Base-by-base conservation (phyloP, 2,329 filamentous ascomycete genomes). In the Pseudovirgaria hyperparasitica region DNA sequence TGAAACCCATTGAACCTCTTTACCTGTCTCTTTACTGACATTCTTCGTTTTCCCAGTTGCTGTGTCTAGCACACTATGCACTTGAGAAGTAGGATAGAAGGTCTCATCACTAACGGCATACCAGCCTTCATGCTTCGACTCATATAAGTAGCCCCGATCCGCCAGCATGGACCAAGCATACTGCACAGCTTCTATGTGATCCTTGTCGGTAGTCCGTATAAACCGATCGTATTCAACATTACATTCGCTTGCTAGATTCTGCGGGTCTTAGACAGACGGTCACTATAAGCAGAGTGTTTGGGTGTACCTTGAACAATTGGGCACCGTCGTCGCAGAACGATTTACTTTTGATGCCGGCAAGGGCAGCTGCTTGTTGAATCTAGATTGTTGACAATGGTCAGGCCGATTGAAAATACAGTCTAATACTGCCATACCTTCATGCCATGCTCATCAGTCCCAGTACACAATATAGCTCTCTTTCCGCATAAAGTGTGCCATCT, bases 101-200 rank as follows among this genome's bases (percentile, higher is more conserved):
- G 87, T 87, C 63, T 98, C 90, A 52, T 98, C 90, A 50, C 82
- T 85, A 28, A 98, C 78, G 30, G 81, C 90, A 53, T 98, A 98
- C 90, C 90, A 98, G 2, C 90, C 90, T 48, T 84, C 73, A 43
- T 96, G 90, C 40, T 79, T 82, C 8, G 74, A 72, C 44, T 80
- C 74, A 55, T 94, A 94, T 28, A 96, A 77, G 34, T 79, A 76
- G 6, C 79, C 78, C 24, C 69, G 65, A 29, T 85, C 73, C 43
- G 76, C 67, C 32, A 98, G 63, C 50, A 85, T 66, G 38, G 72
- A 66, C 90, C 90, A 98, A 42, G 92, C 85, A 50, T 90, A 77
- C 44, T 85, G 72, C 22, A 98, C 90, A 2, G 84, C 82, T 20
- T 81, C 73, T 43, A 73, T 73, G 54, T 98, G 90, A 27, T 80